These are phyloP conservation scores for Solanum virginianum DNA, from an alignment of 257 asterid species.

Conservation along the genomic window DNA sequence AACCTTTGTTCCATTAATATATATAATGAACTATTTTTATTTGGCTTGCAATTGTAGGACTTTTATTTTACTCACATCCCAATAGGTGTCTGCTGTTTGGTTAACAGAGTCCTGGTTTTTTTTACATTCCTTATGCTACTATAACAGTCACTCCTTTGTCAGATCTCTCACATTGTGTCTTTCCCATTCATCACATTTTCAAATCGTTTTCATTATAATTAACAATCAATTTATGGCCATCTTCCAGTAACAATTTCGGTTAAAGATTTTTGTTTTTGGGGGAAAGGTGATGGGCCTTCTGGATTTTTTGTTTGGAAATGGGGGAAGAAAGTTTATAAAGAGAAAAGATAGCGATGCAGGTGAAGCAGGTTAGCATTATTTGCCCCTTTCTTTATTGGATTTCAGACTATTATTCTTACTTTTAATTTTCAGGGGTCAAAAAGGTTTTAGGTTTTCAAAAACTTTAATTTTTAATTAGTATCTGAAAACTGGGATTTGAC, in stretches of 20 bases:
- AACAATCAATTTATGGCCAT: background rate
- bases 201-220: background rate
- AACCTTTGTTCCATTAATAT: background rate
- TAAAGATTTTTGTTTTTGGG: slow-evolving; percentile 5
- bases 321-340: slow-evolving; percentile 48
- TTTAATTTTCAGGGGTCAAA: background rate
- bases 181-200: background rate
- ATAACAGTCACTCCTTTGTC: background rate
- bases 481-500: background rate
- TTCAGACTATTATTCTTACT: background rate
- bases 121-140: background rate
- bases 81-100: background rate
- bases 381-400: background rate
- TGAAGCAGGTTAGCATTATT: slow-evolving; percentile 43
- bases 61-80: background rate
- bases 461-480: background rate
- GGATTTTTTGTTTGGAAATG: slow-evolving; percentile 28
- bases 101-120: background rate
- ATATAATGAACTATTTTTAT: background rate
- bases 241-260: background rate
- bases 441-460: background rate
- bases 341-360: slow-evolving; percentile 89
- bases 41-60: background rate
- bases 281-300: slow-evolving; percentile 40
- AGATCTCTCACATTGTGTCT: background rate